A percentile compares a stretch with the other conserved stretches of the same genome.
Evolutionary conservation across 73 alveolate species (phyloP).

Genomic region (Symbiodinium pilosum): DNA sequence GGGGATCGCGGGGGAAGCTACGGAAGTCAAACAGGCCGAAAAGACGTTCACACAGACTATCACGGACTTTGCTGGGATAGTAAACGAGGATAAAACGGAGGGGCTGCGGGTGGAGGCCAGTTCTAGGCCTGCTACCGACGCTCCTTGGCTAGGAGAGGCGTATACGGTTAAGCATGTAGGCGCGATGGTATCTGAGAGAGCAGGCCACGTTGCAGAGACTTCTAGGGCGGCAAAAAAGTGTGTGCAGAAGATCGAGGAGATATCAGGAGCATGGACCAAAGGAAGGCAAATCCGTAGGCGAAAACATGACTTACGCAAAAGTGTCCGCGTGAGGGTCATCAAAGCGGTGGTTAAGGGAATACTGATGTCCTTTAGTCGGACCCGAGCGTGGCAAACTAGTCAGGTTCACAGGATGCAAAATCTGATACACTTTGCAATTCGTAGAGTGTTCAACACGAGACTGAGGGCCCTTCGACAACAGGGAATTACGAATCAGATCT

Average conservation of each 20-base stretch:
- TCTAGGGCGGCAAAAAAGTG: not conserved
- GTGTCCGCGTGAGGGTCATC: not conserved
- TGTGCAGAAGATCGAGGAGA: not conserved
- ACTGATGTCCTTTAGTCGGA: not conserved
- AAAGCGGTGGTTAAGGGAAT: not conserved
- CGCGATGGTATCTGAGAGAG: not conserved
- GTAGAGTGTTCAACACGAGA: not conserved
- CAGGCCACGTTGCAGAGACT: not conserved
- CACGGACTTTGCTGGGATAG: not conserved
- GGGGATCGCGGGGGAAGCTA: not conserved
- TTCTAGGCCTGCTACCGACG: not conserved
- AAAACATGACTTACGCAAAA: not conserved
- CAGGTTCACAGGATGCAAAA: not conserved
- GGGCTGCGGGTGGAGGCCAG: not conserved
- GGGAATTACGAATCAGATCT: not conserved
- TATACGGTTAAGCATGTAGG: not conserved
- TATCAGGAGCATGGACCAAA: not conserved
- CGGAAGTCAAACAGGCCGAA: not conserved
- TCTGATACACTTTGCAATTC: not conserved
- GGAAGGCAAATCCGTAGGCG: not conserved
- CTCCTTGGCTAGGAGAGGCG: not conserved
- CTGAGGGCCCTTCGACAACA: not conserved
- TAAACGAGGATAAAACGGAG: not conserved
- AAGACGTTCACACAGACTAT: not conserved
- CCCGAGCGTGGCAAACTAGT: constrained; percentile 23